phyloP scores from a whole-genome alignment of 441 rosid species.

The Pelargonium myrrhifolium region DNA sequence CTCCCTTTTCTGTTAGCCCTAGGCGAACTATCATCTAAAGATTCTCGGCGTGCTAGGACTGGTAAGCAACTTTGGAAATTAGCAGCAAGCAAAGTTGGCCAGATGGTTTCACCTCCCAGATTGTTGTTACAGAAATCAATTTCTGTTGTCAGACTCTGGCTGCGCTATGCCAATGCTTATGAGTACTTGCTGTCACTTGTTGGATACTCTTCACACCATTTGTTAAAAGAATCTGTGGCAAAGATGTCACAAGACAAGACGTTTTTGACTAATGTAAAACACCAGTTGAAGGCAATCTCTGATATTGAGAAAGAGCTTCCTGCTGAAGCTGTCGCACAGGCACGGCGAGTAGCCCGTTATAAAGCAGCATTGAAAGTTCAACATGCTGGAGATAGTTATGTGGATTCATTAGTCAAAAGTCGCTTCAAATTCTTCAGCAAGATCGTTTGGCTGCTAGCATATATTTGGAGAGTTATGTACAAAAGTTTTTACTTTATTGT shows the following conservation, averaged over 20 bases:
- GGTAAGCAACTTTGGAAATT: constrained; percentile 78
- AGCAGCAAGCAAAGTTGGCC: constrained; percentile 61
- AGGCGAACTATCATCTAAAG: constrained; percentile 38
- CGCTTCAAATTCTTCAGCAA: constrained; percentile 26
- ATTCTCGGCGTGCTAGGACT: constrained; percentile 39
- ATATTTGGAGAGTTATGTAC: constrained; percentile 35
- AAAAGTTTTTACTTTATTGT: constrained; percentile 28
- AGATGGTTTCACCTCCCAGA: constrained; percentile 45
- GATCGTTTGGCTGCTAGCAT: constrained; percentile 29
- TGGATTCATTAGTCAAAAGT: constrained; percentile 24
- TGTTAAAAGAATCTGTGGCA: constrained; percentile 34
- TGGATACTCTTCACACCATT: constrained; percentile 44
- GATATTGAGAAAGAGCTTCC: constrained; percentile 64
- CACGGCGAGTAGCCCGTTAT: constrained; percentile 68
- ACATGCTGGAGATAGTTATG: constrained; percentile 26
- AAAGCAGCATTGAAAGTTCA: constrained; percentile 37
- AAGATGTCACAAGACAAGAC: constrained; percentile 42
- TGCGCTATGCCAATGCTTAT: constrained; percentile 60
- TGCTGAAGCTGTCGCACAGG: constrained; percentile 72
- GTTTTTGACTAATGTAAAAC: constrained; percentile 38
- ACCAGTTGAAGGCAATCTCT: constrained; percentile 53
- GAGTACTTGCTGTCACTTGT: constrained; percentile 47
- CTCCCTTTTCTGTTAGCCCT: constrained; percentile 41
- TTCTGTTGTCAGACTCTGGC: constrained; percentile 51
- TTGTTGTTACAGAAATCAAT: constrained; percentile 51